phyloP scores from a whole-genome alignment of 2,329 filamentous ascomycete species.

The Fusarium foetens region DNA sequence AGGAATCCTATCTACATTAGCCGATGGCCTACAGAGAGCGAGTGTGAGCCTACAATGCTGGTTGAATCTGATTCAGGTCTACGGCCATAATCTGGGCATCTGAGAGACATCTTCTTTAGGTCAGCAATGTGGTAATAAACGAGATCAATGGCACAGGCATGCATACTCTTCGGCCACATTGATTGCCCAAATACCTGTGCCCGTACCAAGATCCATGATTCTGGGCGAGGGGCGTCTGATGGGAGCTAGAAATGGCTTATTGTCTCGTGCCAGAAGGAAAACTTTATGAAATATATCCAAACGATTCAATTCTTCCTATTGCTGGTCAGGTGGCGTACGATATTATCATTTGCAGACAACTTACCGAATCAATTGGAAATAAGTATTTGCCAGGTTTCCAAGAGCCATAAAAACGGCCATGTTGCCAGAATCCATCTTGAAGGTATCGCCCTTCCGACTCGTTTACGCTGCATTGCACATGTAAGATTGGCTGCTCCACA shows the following conservation, averaged over 20 bases:
- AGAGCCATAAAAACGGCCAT: conserved; percentile 76
- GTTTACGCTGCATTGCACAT: conserved; percentile 23
- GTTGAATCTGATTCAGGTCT: conserved; percentile 55
- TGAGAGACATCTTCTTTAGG: conserved; percentile 31
- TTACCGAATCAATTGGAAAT: conserved; percentile 80
- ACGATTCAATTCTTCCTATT: conserved; percentile 76
- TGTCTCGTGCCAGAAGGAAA: conserved; percentile 71
- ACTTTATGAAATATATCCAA: conserved; percentile 86
- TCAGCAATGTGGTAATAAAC: background rate
- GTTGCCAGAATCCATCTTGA: conserved; percentile 59
- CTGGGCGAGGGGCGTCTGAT: conserved; percentile 41
- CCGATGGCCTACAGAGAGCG: background rate
- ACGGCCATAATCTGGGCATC: conserved; percentile 51
- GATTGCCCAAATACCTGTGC: conserved; percentile 91
- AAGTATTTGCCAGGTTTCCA: conserved; percentile 76
- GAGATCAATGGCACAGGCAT: conserved; percentile 47
- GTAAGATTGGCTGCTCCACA: conserved; percentile 24
- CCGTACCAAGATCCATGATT: conserved; percentile 79
- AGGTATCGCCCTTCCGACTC: conserved; percentile 36
- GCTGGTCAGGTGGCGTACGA: conserved; percentile 25
- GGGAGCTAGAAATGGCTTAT: conserved; percentile 44
- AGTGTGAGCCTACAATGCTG: conserved; percentile 47
- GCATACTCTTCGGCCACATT: conserved; percentile 79
- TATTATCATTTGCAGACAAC: conserved; percentile 24
- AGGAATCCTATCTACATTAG: conserved; percentile 69